These are phyloP conservation scores for Draba incana DNA, from an alignment of 345 rosid genomes.

Conservation along the genomic window DNA sequence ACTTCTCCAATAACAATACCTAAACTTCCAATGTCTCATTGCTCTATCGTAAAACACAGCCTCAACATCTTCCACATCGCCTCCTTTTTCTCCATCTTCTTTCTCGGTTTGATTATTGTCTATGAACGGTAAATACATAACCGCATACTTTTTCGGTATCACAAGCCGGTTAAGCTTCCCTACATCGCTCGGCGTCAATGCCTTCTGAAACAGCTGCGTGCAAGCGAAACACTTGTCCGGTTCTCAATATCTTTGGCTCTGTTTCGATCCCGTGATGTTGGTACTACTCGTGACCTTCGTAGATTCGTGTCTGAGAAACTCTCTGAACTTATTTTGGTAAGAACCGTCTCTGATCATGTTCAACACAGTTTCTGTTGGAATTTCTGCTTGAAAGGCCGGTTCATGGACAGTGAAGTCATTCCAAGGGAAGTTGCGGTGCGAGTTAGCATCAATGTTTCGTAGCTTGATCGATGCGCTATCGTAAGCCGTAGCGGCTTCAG, in stretches of 20 bases:
- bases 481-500: constrained; percentile 62
- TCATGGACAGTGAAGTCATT: constrained; percentile 48
- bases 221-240: constrained; percentile 26
- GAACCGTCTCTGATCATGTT: constrained; percentile 73
- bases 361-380: constrained; percentile 45
- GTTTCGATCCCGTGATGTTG: constrained; percentile 17
- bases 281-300: neutral
- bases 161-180: constrained; percentile 86
- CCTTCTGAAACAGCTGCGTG: constrained; percentile 59
- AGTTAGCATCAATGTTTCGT: constrained; percentile 44
- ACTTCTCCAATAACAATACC: constrained; percentile 86
- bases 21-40: constrained; percentile 68
- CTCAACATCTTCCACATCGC: constrained; percentile 42
- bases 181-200: constrained; percentile 79
- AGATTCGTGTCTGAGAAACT: constrained; percentile 38
- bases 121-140: constrained; percentile 51
- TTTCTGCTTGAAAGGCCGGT: constrained; percentile 47
- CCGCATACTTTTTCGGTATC: constrained; percentile 68
- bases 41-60: constrained; percentile 55
- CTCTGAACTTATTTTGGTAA: constrained; percentile 54
- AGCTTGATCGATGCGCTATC: constrained; percentile 61
- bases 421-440: constrained; percentile 61
- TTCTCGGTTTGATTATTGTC: constrained; percentile 15
- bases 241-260: neutral
- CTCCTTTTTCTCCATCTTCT: constrained; percentile 6